Evolutionary conservation across 441 rosid genomes (phyloP).

Genomic region (Populus trichocarpa): DNA sequence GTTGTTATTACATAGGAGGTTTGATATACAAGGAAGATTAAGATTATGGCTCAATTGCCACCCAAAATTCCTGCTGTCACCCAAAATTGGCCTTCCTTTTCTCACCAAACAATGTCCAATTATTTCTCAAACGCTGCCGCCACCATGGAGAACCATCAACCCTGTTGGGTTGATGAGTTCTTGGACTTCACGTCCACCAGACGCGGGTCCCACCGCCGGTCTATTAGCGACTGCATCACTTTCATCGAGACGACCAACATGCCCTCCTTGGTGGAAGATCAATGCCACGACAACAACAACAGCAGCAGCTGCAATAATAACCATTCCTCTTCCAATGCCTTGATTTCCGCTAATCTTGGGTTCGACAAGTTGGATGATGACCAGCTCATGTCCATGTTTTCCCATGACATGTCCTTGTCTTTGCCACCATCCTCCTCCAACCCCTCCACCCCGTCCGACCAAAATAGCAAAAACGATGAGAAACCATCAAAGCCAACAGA

Average conservation of each 20-base stretch:
- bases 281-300: conserved; percentile 2
- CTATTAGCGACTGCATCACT: conserved; percentile 71
- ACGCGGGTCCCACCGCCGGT: conserved; percentile 73
- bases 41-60: conserved; percentile 79
- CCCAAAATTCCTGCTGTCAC: conserved; percentile 74
- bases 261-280: conserved; percentile 28
- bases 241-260: conserved; percentile 19
- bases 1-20: background rate
- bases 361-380: conserved; percentile 59
- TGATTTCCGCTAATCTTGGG: conserved; percentile 1
- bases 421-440: conserved; percentile 28
- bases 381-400: conserved; percentile 64
- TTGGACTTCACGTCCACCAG: conserved; percentile 75
- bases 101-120: conserved; percentile 29
- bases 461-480: conserved; percentile 50
- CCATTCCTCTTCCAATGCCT: background rate
- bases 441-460: conserved; percentile 53
- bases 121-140: conserved; percentile 17
- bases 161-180: conserved; percentile 89
- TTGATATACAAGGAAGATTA: background rate
- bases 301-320: background rate
- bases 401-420: conserved; percentile 35
- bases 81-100: conserved; percentile 66
- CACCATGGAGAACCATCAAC: conserved; percentile 35
- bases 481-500: conserved; percentile 28